Base-by-base conservation (phyloP, 73 alveolate genomes). In the Paramecium tetraurelia region DNA sequence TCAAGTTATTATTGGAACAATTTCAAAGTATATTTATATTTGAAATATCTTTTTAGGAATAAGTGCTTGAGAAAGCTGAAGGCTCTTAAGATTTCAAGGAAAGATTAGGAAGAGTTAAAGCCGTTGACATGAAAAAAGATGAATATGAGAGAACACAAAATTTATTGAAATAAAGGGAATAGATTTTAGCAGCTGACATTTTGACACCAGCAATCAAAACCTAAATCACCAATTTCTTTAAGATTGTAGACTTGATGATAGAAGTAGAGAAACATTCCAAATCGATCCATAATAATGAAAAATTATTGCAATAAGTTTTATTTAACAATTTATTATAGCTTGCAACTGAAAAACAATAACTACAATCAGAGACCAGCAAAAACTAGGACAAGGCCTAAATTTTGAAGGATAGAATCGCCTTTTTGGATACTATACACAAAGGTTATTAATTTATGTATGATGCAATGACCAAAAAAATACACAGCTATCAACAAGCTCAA, bases 101-200 rank as follows among this genome's bases (percentile, higher is more conserved):
- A 12, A 41, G 90, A 80, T 46, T 80, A 7, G 90, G 90, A 41
- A 44, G 27, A 46, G 33, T 80, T 2, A 80, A 80, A 22, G 90
- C 90, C 2, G 75, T 80, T 40, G 90, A 80, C n/a, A 40, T 80
- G 70, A 80, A 80, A 44, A 80, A 80, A 44, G 90, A 80, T 48
- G 90, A 80, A 48, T 31, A 6, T 48, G 90, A 80, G 24, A 80
- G 75, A 80, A 80, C 90, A 41, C 5, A 41, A 31, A 44, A 41
- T 8, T 80, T 80, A 41, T 44, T 80, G 16, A 80, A 80, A 80
- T 22, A 14, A 22, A 41, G 24, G 16, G 90, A 80, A n/a, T 16
- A 80, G 29, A 80, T 80, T 14, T 11, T 80, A 48, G 90, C 57
- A 43, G 9, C 76, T 3, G 41, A 33, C 4, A 22, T 80, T 40